Evolutionary conservation across 108 stramenopile genomes (phyloP).

Genomic region (Conticribra guillardii): DNA sequence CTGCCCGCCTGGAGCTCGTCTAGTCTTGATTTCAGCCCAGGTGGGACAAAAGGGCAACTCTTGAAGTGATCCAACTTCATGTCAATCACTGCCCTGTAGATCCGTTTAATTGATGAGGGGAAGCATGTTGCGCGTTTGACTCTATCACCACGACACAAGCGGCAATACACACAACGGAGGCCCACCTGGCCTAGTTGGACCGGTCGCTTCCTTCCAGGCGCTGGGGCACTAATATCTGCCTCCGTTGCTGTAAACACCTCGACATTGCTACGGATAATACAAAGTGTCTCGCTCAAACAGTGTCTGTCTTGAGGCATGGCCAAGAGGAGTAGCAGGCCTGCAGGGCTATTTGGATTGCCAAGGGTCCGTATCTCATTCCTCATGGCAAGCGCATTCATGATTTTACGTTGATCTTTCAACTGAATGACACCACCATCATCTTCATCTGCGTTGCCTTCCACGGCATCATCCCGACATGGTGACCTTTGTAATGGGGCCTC

Average conservation of each 20-base stretch:
- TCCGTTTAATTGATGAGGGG: constrained; percentile 85
- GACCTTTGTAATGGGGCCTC: constrained; percentile 34
- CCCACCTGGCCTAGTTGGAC: constrained; percentile 87
- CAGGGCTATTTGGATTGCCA: constrained; percentile 40
- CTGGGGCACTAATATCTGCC: constrained; percentile 85
- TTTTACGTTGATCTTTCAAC: constrained; percentile 40
- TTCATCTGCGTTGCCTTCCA: neutral
- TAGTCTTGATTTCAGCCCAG: constrained; percentile 63
- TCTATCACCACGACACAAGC: constrained; percentile 72
- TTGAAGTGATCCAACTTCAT: constrained; percentile 93
- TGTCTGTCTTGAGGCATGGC: constrained; percentile 87
- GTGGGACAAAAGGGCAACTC: constrained; percentile 83
- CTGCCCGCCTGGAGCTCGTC: constrained; percentile 73
- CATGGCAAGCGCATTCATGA: constrained; percentile 41
- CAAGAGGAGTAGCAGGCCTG: constrained; percentile 56
- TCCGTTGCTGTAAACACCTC: constrained; percentile 88
- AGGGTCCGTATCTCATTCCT: constrained; percentile 45
- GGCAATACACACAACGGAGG: constrained; percentile 88
- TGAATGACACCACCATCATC: constrained; percentile 10
- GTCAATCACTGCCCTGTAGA: constrained; percentile 91
- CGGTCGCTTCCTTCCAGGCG: constrained; percentile 88
- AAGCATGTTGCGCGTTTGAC: constrained; percentile 92
- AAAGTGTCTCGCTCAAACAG: constrained; percentile 85
- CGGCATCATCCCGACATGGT: neutral
- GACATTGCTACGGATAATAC: constrained; percentile 86